Percentiles rank a stretch among this genome's conserved stretches.
phyloP scores from a whole-genome alignment of 2,329 filamentous ascomycete genomes.

The Pyrenophora teres region DNA sequence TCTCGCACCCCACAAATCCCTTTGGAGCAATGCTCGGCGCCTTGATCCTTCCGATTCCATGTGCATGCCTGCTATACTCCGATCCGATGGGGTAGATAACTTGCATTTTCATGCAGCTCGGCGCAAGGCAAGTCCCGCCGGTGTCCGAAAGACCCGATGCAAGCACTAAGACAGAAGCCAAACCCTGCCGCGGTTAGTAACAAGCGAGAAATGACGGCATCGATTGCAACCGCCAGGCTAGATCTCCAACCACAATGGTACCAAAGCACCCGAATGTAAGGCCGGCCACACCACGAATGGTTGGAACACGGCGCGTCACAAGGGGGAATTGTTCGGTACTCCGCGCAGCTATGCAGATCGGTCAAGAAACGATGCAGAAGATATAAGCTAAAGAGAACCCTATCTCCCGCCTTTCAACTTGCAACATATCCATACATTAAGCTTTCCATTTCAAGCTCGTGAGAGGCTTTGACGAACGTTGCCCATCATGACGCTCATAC shows the following conservation, averaged over 20 bases:
- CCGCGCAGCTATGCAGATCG: too few relatives aligned
- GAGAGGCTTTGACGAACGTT: background rate
- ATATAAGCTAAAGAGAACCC: too few relatives aligned
- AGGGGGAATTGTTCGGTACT: background rate
- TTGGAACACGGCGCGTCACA: too few relatives aligned
- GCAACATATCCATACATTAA: background rate
- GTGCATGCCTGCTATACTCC: background rate
- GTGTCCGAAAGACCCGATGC: slow-evolving; percentile 6
- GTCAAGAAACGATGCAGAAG: too few relatives aligned
- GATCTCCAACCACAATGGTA: slow-evolving; percentile 23
- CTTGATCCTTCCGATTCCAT: too few relatives aligned
- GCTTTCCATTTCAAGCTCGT: background rate
- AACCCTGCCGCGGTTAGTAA: slow-evolving; percentile 3
- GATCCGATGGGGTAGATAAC: background rate
- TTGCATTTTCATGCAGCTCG: background rate
- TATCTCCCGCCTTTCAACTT: background rate
- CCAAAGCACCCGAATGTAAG: slow-evolving; percentile 1
- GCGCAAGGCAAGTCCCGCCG: background rate
- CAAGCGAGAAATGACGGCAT: slow-evolving; percentile 32
- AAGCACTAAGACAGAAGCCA: background rate
- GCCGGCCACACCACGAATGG: background rate
- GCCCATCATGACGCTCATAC: slow-evolving; percentile 44
- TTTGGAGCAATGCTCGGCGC: too few relatives aligned
- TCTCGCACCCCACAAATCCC: too few relatives aligned
- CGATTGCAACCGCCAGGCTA: slow-evolving; percentile 32